Base-by-base conservation (phyloP, 176 grass and related monocot species). In the Poa annua region DNA sequence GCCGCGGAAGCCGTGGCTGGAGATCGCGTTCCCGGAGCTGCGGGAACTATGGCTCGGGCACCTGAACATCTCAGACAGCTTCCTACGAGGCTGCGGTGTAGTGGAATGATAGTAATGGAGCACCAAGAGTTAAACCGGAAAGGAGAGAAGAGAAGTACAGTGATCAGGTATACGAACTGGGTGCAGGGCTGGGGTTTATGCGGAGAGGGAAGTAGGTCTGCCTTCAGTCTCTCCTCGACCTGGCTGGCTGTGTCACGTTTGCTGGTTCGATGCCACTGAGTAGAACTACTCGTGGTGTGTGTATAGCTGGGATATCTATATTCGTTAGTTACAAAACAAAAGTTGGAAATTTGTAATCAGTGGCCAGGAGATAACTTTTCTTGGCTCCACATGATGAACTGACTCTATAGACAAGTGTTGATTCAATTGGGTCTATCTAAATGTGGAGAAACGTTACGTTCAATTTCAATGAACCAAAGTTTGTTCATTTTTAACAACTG, bases 201-300 rank as follows among this genome's bases (percentile, higher is more conserved):
- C 89, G 85, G 86, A 90, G 92, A 93, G 96, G 89, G 96, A 98
- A 98, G 92, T 79, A 90, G 96, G 96, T 92, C 44, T 77, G 89
- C 96, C 92, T 93, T 91, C 96, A 95, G 96, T 93, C 96, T 93
- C 89, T 95, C 75, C 92, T 83, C 49, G 48, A 73, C 72, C 12
- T 63, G 25, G 60, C 78, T 72, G 66, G 76, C 51, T 92, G 83
- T 87, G 24, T 84, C 16, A 55, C 20, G 48, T 33, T 48, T 49
- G 52, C 19, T 15, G 11, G 24, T 66, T 61, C 45, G 49, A 70
- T 51, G 79, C 45, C 62, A 80, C 42, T 52, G 26, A 39, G 11
- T 70, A 83, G 14, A 75, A 78, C 47, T 87, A 65, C 48, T 73
- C 8, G 7, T 38, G 60, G n/a, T 59, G 59, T 84, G 75, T 33